Conservation (phyloP, 1,284 basidiomycete species). For the Apiotrichum mycotoxinovorans region DNA sequence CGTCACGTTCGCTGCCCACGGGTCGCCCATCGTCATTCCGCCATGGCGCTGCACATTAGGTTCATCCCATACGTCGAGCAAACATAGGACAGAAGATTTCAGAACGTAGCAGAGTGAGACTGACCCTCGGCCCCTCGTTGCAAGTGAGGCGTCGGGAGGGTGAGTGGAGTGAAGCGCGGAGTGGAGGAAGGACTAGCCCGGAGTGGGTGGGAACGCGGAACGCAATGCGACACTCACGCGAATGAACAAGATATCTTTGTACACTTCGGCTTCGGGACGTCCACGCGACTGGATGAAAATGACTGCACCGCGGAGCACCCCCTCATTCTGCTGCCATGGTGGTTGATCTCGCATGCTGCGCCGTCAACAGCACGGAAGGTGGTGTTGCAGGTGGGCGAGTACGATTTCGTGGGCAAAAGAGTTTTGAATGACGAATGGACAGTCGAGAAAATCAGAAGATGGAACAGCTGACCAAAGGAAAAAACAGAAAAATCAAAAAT, state of each 20-base stretch:
- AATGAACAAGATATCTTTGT: neutral
- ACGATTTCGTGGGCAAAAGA: no score
- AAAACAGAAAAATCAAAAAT: no score
- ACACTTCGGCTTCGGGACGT: neutral
- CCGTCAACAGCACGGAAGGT: no score
- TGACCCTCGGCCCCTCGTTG: no score
- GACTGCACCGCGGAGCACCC: conserved; percentile 58
- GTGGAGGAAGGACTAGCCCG: neutral
- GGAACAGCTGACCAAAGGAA: no score
- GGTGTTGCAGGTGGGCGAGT: no score
- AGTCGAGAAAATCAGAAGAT: no score
- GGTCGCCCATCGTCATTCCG: neutral
- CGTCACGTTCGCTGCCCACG: conserved; percentile 1
- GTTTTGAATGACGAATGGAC: no score
- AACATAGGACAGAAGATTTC: no score
- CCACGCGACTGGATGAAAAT: conserved; percentile 71
- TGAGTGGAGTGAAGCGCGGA: neutral
- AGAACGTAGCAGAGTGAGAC: no score
- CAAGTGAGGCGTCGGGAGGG: no score
- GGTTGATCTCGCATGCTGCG: neutral
- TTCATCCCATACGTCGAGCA: neutral
- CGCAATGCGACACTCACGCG: neutral
- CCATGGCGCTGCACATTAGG: neutral
- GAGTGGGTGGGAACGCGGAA: no score
- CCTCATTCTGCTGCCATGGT: neutral